Evolutionary conservation across 208 protist species (phyloP).

Genomic region (Leptomonas pyrrhocoris): DNA sequence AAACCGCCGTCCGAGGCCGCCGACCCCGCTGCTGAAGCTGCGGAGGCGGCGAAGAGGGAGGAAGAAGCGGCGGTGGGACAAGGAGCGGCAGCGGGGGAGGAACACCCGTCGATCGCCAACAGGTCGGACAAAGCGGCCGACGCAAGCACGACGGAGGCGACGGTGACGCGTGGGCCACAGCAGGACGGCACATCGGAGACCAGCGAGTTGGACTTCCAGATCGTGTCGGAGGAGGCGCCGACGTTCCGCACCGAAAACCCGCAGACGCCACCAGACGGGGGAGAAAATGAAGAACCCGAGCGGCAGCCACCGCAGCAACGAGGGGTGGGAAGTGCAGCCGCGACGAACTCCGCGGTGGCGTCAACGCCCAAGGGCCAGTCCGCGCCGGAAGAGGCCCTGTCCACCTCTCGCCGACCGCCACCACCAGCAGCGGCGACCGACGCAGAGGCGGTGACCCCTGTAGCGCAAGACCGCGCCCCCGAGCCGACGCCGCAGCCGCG

Average conservation of each 20-base stretch:
- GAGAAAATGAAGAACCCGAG: not conserved
- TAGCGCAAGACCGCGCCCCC: conserved; percentile 11
- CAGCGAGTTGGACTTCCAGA: too few species aligned
- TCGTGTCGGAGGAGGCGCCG: too few species aligned
- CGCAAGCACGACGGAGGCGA: too few species aligned
- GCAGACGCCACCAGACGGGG: conserved; percentile 5
- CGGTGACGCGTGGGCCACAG: too few species aligned
- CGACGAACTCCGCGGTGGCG: not conserved
- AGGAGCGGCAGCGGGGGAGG: too few species aligned
- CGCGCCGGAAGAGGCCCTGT: conserved; percentile 2
- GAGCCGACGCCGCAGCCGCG: conserved; percentile 15
- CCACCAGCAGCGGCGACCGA: not conserved
- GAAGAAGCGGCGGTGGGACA: too few species aligned
- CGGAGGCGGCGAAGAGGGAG: not conserved
- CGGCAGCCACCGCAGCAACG: not conserved
- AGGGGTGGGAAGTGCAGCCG: not conserved
- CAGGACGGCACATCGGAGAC: too few species aligned
- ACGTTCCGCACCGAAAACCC: not conserved
- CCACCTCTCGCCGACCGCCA: not conserved
- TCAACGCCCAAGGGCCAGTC: conserved; percentile 1
- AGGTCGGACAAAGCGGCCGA: too few species aligned
- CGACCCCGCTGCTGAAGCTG: too few species aligned
- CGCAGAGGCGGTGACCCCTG: conserved; percentile 2
- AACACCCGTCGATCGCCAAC: too few species aligned
- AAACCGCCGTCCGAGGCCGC: too few species aligned